Conservation (phyloP, 352 stramenopile genomes). For the Phytophthora gonapodyides region DNA sequence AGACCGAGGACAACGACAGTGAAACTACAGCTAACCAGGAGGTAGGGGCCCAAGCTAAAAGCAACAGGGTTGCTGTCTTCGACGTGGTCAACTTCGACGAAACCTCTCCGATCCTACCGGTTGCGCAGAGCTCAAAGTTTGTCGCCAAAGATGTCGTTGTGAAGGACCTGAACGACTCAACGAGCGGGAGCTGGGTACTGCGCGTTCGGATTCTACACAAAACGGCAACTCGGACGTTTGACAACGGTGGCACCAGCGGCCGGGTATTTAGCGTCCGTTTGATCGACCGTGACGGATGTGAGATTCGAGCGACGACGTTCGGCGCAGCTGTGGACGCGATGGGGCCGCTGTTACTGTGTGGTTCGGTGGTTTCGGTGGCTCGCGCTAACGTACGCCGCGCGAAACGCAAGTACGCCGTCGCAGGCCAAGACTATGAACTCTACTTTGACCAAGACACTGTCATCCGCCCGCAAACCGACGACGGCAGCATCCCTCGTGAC, state of each 20-base stretch:
- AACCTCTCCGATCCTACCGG: too few species aligned
- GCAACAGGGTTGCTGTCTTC: too few species aligned
- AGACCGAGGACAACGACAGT: too few species aligned
- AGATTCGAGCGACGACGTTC: conserved; percentile 1
- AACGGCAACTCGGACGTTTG: background rate
- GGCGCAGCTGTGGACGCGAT: background rate
- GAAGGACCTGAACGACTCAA: background rate
- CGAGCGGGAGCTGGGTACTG: background rate
- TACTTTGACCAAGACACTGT: conserved; percentile 1
- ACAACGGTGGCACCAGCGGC: conserved; percentile 1
- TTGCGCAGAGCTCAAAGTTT: too few species aligned
- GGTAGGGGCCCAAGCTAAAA: too few species aligned
- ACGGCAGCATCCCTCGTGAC: conserved; percentile 1
- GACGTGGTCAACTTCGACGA: too few species aligned
- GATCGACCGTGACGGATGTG: background rate
- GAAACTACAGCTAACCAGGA: too few species aligned
- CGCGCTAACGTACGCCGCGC: background rate
- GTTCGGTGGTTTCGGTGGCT: conserved; percentile 1
- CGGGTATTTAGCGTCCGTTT: conserved; percentile 2
- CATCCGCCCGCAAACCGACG: conserved; percentile 2
- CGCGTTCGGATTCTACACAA: conserved; percentile 1
- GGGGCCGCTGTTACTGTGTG: background rate
- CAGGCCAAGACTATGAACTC: background rate
- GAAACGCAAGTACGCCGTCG: conserved; percentile 2
- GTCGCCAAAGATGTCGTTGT: conserved; percentile 1